Evolutionary conservation across 2,329 filamentous ascomycete species (phyloP).

Genomic region (Parasarocladium wereldwijsianum): DNA sequence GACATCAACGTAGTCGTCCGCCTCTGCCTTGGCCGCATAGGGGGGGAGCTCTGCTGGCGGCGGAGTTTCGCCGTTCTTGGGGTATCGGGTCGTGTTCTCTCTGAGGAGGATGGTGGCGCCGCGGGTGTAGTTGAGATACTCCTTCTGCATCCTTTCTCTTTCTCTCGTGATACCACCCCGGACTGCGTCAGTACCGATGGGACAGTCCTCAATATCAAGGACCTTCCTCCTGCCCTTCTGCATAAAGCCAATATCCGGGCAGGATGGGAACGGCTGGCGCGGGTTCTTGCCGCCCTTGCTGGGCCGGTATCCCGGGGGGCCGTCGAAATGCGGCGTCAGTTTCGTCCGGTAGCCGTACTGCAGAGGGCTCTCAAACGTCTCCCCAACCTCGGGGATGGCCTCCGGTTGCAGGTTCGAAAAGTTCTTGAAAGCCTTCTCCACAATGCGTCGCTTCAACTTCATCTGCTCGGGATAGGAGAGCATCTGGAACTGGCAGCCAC

Average conservation of each 20-base stretch:
- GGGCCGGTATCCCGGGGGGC: conserved; percentile 39
- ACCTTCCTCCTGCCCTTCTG: conserved; percentile 66
- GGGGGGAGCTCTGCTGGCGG: conserved; percentile 14
- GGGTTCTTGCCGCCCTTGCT: conserved; percentile 32
- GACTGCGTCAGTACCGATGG: conserved; percentile 80
- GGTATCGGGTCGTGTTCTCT: conserved; percentile 62
- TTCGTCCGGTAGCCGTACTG: conserved; percentile 95
- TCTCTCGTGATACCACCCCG: conserved; percentile 66
- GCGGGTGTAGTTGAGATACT: conserved; percentile 57
- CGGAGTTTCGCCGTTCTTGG: conserved; percentile 24
- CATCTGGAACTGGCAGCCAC: conserved; percentile 97
- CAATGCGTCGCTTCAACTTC: conserved; percentile 65
- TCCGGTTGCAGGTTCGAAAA: conserved; percentile 73
- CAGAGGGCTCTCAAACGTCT: conserved; percentile 81
- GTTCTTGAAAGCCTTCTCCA: conserved; percentile 83
- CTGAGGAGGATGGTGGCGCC: conserved; percentile 83
- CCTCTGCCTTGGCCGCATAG: conserved; percentile 32
- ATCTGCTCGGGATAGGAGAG: conserved; percentile 79
- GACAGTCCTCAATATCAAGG: conserved; percentile 93
- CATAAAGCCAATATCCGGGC: conserved; percentile 83
- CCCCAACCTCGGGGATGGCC: conserved; percentile 58
- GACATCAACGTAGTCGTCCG: conserved; percentile 48
- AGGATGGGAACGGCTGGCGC: conserved; percentile 34
- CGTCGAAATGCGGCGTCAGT: conserved; percentile 90
- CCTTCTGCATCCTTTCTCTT: conserved; percentile 56